These are phyloP conservation scores for Achaetomium macrosporum DNA, from an alignment of 2,329 filamentous ascomycete species.

Conservation along the genomic window DNA sequence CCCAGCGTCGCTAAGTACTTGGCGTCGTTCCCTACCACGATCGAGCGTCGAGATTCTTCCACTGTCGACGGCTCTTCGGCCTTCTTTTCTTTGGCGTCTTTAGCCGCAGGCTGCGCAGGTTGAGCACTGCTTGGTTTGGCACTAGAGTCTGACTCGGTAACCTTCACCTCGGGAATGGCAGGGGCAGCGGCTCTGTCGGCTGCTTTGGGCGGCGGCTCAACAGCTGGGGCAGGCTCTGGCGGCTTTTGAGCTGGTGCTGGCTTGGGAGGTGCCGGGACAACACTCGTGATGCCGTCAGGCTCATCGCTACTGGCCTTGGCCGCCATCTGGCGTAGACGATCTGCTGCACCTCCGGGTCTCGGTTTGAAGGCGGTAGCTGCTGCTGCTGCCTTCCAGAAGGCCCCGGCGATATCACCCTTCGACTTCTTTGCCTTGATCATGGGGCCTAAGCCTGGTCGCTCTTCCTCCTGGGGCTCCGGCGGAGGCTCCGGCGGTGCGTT, in stretches of 20 bases:
- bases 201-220: conserved; percentile 30
- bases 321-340: conserved; percentile 61
- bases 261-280: conserved; percentile 70
- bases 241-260: conserved; percentile 36
- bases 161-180: conserved; percentile 51
- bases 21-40: conserved; percentile 65
- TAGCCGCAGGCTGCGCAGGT: conserved; percentile 21
- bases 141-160: conserved; percentile 44
- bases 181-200: conserved; percentile 30
- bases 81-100: conserved; percentile 32
- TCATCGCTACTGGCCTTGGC: conserved; percentile 53
- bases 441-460: conserved; percentile 72
- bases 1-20: conserved; percentile 74
- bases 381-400: conserved; percentile 74
- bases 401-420: conserved; percentile 65
- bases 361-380: conserved; percentile 75
- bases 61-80: conserved; percentile 23
- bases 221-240: conserved; percentile 29
- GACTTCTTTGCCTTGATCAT: conserved; percentile 83
- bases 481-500: conserved; percentile 29
- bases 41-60: conserved; percentile 52
- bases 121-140: conserved; percentile 37
- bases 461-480: conserved; percentile 37
- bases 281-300: conserved; percentile 82
- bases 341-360: conserved; percentile 77